phyloP scores from a whole-genome alignment of 495 filamentous ascomycete species.

The Aspergillus haitiensis region DNA sequence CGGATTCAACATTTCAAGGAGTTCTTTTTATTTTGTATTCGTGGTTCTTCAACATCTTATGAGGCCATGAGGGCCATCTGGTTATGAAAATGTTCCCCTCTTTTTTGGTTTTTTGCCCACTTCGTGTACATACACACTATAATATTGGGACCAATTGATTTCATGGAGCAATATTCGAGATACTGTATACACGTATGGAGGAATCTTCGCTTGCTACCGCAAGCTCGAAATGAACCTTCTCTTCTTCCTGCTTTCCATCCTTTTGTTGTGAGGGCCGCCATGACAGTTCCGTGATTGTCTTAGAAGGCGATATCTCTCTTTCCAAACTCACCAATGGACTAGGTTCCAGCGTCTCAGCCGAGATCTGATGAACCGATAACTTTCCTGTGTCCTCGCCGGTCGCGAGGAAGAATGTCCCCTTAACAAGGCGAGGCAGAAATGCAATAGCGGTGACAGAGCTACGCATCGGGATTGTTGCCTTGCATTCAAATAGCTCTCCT shows the following conservation, averaged over 20 bases:
- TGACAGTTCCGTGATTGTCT: slow-evolving; percentile 68
- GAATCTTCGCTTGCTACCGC: slow-evolving; percentile 83
- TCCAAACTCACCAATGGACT: slow-evolving; percentile 41
- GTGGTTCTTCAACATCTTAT: slow-evolving; percentile 36
- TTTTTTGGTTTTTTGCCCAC: slow-evolving; percentile 8
- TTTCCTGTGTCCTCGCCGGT: slow-evolving; percentile 59
- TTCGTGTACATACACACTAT: slow-evolving; percentile 24
- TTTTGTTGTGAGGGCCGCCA: slow-evolving; percentile 62
- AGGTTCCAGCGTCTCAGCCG: slow-evolving; percentile 46
- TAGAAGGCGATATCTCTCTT: slow-evolving; percentile 60
- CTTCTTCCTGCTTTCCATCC: slow-evolving; percentile 11
- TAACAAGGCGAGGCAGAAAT: slow-evolving; percentile 49
- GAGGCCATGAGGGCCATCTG: slow-evolving; percentile 21
- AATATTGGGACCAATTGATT: not conserved
- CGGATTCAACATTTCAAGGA: slow-evolving; percentile 13
- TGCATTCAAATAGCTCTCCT: slow-evolving; percentile 45
- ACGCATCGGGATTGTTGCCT: slow-evolving; percentile 53
- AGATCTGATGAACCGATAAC: slow-evolving; percentile 41
- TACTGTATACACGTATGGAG: slow-evolving; percentile 70
- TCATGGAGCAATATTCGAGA: slow-evolving; percentile 42
- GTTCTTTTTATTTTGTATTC: not conserved
- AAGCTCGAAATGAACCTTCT: slow-evolving; percentile 50
- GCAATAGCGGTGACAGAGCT: slow-evolving; percentile 76
- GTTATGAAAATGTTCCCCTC: slow-evolving; percentile 8
- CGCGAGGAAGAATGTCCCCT: slow-evolving; percentile 57